Evolutionary conservation across 2,329 filamentous ascomycete species (phyloP).

Genomic region (Colletotrichum sp.): DNA sequence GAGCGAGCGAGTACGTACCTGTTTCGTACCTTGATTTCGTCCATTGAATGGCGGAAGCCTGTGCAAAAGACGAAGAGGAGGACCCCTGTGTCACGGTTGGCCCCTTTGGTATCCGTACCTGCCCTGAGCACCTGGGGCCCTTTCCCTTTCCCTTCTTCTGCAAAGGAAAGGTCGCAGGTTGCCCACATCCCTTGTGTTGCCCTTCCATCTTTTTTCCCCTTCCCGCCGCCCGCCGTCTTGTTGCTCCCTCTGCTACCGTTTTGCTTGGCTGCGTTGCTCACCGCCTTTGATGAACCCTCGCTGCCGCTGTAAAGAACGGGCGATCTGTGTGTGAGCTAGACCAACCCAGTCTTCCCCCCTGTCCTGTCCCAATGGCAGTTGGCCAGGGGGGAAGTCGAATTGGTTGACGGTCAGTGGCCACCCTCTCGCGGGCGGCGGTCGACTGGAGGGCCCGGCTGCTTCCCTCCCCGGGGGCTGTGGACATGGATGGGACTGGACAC

Average conservation of each 20-base stretch:
- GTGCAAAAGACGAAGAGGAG: neutral
- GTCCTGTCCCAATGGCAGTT: neutral
- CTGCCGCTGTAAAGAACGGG: neutral
- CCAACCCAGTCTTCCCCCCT: neutral
- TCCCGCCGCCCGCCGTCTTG: neutral
- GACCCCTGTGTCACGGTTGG: neutral
- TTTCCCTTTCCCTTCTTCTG: neutral
- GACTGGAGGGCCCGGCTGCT: neutral
- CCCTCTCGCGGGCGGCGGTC: neutral
- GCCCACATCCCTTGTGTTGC: neutral
- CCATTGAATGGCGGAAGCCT: neutral
- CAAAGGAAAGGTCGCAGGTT: neutral
- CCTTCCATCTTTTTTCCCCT: neutral
- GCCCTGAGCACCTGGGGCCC: neutral
- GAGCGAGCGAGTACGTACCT: neutral
- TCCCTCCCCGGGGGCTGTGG: neutral
- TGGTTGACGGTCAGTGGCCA: neutral
- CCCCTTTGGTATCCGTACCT: neutral
- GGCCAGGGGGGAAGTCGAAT: neutral
- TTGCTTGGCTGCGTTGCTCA: neutral
- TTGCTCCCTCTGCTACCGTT: neutral
- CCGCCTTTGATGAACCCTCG: conserved; percentile 7
- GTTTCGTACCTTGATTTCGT: neutral
- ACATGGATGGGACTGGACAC: neutral
- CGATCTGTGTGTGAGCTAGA: neutral